Evolutionary conservation across 352 stramenopile genomes (phyloP), one percentile per base, ranked within the genome.

Genomic region (Globisporangium cederbergense): DNA sequence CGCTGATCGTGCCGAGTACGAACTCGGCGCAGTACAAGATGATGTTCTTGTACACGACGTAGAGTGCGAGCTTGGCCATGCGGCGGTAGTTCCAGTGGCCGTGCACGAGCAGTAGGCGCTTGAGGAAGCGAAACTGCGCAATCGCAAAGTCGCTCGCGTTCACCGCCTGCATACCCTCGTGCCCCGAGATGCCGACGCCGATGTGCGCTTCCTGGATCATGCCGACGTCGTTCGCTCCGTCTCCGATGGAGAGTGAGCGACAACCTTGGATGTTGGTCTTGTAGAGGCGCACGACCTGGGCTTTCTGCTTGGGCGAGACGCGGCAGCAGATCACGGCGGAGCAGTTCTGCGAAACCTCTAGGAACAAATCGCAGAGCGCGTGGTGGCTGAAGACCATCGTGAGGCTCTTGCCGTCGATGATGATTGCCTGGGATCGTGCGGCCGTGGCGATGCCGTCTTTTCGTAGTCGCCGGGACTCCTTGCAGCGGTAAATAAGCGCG

Each of bases 151-250:
- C 98, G 49, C 95, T 89, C 20, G 77, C 89, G 75, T 99, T 99
- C 8, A 99, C 97, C 18, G 98, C 98, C 64, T 99, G 97, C 73
- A 98, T 97, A n/a, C 98, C 98, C 80, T 99, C 98, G 64, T 99
- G 91, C 14, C 98, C 97, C 25, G 91, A 99, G 73, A 99, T 99
- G 16, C 97, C 98, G 43, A 99, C 90, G 53, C 98, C 98, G 57
- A 99, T 96, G 66, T 99, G 96, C 13, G 97, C 97, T 74, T 98
- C 96, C 70, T 99, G 96, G 71, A 99, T 99, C 97, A 99, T 99
- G 36, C 95, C 96, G 46, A 99, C 97, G 65, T 99, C 98, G 71
- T 99, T 99, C 28, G 97, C 98, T 16, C 97, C 97, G 76, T 99
- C 98, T 20, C 97, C 98, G 67, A 99, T 99, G 6, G 96, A 88